Conservation (phyloP, 176 grass and related monocot genomes). For the Stipa capillata region DNA sequence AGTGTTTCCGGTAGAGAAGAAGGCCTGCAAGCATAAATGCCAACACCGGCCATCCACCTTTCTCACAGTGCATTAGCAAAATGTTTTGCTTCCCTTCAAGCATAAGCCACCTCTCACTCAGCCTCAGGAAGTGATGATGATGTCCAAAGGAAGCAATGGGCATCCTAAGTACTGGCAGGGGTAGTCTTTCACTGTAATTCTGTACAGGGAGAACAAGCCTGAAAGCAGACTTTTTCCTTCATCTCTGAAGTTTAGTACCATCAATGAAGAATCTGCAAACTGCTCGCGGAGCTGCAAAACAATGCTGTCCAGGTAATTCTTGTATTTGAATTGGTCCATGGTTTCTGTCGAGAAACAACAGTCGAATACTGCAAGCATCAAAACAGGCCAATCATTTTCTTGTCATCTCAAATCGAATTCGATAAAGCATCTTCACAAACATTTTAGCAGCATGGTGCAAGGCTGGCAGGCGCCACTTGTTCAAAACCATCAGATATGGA, state of each 20-base stretch:
- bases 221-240: constrained; percentile 55
- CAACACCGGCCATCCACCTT: constrained; percentile 80
- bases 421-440: background rate
- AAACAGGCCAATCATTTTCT: background rate
- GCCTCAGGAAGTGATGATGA: constrained; percentile 71
- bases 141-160: constrained; percentile 82
- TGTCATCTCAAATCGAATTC: background rate
- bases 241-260: constrained; percentile 79
- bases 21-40: constrained; percentile 97
- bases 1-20: constrained; percentile 76
- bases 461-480: background rate
- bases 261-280: constrained; percentile 62
- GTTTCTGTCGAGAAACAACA: constrained; percentile 84
- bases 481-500: background rate
- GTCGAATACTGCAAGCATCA: constrained; percentile 69
- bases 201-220: constrained; percentile 45
- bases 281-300: constrained; percentile 61
- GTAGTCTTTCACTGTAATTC: constrained; percentile 70
- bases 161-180: constrained; percentile 62
- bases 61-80: constrained; percentile 89
- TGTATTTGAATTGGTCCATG: constrained; percentile 68
- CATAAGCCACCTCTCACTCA: constrained; percentile 78
- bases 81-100: constrained; percentile 67
- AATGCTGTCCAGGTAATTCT: constrained; percentile 60
- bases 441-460: background rate